A percentile compares a stretch with the other conserved stretches of the same genome.
These are phyloP conservation scores for Thelephora ganbajun DNA, from an alignment of 768 basidiomycete genomes.

Conservation along the genomic window DNA sequence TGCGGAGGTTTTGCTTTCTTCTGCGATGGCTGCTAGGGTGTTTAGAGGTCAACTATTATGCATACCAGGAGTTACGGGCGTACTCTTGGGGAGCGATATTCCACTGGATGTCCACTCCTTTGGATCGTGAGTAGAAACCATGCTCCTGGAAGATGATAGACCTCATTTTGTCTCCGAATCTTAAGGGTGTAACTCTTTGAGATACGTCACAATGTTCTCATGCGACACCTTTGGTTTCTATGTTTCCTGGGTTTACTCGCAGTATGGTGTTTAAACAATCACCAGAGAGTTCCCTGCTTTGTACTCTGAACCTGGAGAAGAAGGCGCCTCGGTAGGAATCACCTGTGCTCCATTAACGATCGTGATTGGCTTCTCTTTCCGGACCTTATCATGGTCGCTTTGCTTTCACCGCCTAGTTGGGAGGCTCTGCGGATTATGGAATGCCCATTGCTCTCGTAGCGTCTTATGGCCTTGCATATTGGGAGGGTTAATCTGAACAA, in stretches of 20 bases:
- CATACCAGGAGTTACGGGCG: conserved; percentile 84
- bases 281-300: conserved; percentile 48
- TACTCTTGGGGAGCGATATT: conserved; percentile 83
- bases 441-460: conserved; percentile 82
- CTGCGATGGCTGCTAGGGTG: conserved; percentile 81
- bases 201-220: conserved; percentile 80
- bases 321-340: conserved; percentile 47
- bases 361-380: conserved; percentile 60
- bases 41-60: conserved; percentile 86
- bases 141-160: neutral
- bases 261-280: conserved; percentile 79
- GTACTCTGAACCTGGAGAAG: conserved; percentile 14
- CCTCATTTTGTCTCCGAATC: conserved; percentile 4
- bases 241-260: conserved; percentile 80
- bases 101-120: conserved; percentile 68
- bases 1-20: conserved; percentile 67
- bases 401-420: conserved; percentile 67
- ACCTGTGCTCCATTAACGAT: conserved; percentile 73
- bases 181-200: conserved; percentile 71
- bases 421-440: conserved; percentile 74
- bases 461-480: conserved; percentile 67
- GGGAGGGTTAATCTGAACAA: conserved; percentile 63
- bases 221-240: conserved; percentile 92
- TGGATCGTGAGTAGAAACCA: conserved; percentile 44
- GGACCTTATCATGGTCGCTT: conserved; percentile 40